Base-by-base conservation (phyloP, 1,284 basidiomycete genomes). In the Boletus calvinii region DNA sequence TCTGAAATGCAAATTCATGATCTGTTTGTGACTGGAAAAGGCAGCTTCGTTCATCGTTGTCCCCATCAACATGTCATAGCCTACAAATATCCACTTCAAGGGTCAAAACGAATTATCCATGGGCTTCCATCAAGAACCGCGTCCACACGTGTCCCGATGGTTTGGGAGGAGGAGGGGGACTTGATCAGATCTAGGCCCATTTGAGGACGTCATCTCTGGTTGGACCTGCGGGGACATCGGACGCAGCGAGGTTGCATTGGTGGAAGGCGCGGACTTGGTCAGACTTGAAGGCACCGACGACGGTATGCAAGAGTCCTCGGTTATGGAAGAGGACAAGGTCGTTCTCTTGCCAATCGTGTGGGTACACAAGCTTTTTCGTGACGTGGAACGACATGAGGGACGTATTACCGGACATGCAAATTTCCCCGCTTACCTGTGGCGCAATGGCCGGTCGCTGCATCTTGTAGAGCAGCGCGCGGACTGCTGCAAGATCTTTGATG, bases 371-470 rank as follows among this genome's bases (percentile, higher is more conserved):
- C 76, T 78, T 48, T 32, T 32, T 32, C 6, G 20, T 39, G 36
- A 18, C 39, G 52, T 32, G 46, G 22, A 37, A 29, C 20, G 45
- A 48, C 9, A 32, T 22, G 41, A 35, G 46, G 32, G 32, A 40
- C 30, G 18, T 44, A 22, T 35, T 24, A 37, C 43, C 10, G 26
- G 38, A 20, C 37, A n/a, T 39, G 35, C 12, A 7, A 31, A 13
- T 31, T 32, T 17, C 24, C 5, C 9, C 9, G 58, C 76, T 59
- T 52, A 81, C 78, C 45, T 70, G 68, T 1, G 87, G 87, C 1
- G 79, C 77, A 55, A 91, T 90, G 7, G 80, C 87, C 2, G 87
- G 52, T 22, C 89, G 71, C 63, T 92, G 87, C 72, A 92, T 80
- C 65, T 72, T 74, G 72, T 90, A 88, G 24, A 90, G 66, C 31